Base-by-base conservation (phyloP, 176 grass and related monocot species). In the Secale cereale region DNA sequence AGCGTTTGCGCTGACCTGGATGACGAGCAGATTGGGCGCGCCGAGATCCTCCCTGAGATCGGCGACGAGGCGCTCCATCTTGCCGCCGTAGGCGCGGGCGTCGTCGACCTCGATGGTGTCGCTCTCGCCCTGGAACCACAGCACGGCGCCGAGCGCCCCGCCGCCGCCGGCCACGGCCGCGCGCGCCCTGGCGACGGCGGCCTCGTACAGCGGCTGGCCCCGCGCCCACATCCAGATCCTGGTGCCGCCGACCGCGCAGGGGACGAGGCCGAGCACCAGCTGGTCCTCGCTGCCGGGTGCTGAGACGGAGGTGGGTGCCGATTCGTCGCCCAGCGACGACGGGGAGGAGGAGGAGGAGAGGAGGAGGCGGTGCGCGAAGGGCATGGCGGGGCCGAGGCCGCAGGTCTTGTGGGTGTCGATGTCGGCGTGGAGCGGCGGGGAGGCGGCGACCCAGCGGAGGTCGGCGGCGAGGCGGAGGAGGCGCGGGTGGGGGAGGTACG, bases 41-140 rank as follows among this genome's bases (percentile, higher is more conserved):
- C 70, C 80, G 20, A 98, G 87, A 92, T 98, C 96, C 11, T 74
- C 87, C 78, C 96, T 85, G 71, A 98, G 62, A 83, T 98, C 88
- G 75, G 25, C 64, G 33, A 98, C 89, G 30, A 98, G 76, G 29
- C 62, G 89, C 75, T 95, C 91, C 93, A 98, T 93, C 62, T 87
- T 91, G 41, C 23, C 81, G 17, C 77, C 78, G 69, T 98, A 95
- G 5, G 91, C 75, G 3, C 40, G 87, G 5, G 96, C 96, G 69
- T 98, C 93, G 52, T 85, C 88, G 4, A 66, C 65, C 52, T 74
- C 65, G 65, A 95, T 68, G 59, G 96, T 98, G 70, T 98, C 96
- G 56, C 91, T 95, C 91, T 98, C 93, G 74, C 95, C 96, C 87
- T 95, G 96, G 86, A 90, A 95, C 96, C 96, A 98, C 16, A 98